Evolutionary conservation across 2,329 filamentous ascomycete genomes (phyloP), one percentile per base, ranked within the genome.

Genomic region (Gnomoniopsis smithogilvyi): DNA sequence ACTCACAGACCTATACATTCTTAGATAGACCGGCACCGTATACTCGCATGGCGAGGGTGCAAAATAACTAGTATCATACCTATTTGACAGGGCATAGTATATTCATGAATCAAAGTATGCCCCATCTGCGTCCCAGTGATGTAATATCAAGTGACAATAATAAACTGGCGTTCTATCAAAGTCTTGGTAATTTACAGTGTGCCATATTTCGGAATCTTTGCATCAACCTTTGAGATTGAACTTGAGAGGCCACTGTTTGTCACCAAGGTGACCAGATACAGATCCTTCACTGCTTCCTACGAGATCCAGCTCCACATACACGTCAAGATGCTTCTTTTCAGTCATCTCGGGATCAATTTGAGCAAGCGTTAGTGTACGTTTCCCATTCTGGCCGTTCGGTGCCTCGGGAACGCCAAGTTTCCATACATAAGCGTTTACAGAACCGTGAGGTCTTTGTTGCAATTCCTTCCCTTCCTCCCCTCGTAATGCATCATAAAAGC

Each of bases 401-500:
- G 45, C 45, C 15, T 47, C 8, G 14, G 45, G 45, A 14, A 26
- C 45, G 19, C 7, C 21, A 24, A 47, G 45, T 3, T 11, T 26
- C 45, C 45, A 47, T 10, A 4, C 21, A 7, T 47, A 47, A 11
- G 8, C 21, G 19, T 14, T 26, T 7, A 21, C 45, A 47, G 19
- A 19, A 4, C 17, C 45, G 7, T 24, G 11, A 3, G 6, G 10
- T 12, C 14, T 24, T 11, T 3, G 15, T 10, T 45, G 3, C 8
- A 45, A 1, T 24, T 38, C 38, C 3, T 36, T 33, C 26, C 57
- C 57, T 17, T 51, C 30, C 7, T 19, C 30, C 2, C 59, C 55
- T 21, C 49, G 45, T 14, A 74, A 52, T 10, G 66, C 69, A 34
- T 68, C 63, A 63, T 74, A 76, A 0, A 67, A 69, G 11, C 54